Evolutionary conservation across 306 rosid genomes (phyloP).

Genomic region (Alnus glutinosa): DNA sequence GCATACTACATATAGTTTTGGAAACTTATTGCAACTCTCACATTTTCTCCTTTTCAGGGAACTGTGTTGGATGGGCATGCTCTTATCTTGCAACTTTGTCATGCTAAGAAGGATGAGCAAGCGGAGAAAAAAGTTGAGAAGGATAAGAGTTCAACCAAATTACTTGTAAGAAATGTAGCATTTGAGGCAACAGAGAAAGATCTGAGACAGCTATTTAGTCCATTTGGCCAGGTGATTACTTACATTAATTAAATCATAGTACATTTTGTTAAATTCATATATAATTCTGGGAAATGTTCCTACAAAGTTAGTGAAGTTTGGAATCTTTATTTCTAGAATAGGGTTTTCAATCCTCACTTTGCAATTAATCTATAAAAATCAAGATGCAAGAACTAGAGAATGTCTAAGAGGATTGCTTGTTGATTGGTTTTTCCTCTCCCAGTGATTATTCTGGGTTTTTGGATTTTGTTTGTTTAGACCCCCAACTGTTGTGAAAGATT

Average conservation of each 20-base stretch:
- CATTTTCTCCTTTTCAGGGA: conserved; percentile 50
- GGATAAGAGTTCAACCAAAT: conserved; percentile 82
- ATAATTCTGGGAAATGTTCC: not conserved
- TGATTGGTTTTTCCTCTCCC: not conserved
- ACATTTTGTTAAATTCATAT: not conserved
- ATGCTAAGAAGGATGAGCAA: conserved; percentile 65
- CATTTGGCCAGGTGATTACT: conserved; percentile 90
- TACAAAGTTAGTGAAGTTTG: not conserved
- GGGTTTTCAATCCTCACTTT: not conserved
- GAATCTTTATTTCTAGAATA: not conserved
- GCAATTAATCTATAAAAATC: not conserved
- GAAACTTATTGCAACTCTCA: conserved; percentile 26
- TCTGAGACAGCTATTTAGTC: conserved; percentile 76
- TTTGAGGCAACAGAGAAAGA: conserved; percentile 91
- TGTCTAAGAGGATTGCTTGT: not conserved
- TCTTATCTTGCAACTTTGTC: conserved; percentile 74
- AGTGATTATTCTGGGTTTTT: not conserved
- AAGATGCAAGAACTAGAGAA: not conserved
- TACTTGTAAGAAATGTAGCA: conserved; percentile 81
- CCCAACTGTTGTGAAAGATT: no score
- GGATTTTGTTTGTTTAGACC: no score
- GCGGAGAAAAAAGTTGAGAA: conserved; percentile 49
- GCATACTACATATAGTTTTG: conserved; percentile 17
- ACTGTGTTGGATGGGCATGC: conserved; percentile 86
- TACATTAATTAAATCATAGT: not conserved